Conservation (phyloP, 2,329 filamentous ascomycete species). For the Sporothrix luriei region DNA sequence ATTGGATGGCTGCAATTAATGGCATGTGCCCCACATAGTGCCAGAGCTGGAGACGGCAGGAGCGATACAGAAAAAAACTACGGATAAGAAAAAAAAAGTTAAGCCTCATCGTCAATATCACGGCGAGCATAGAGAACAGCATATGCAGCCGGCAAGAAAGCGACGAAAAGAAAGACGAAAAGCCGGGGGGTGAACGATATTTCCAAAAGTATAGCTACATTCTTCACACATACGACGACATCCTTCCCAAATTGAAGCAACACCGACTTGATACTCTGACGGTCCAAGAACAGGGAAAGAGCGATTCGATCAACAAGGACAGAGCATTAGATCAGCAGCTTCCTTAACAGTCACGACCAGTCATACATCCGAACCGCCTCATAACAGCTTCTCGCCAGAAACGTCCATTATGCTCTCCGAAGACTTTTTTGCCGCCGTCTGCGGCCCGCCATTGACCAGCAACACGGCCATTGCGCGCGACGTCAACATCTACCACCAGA, state of each 20-base stretch:
- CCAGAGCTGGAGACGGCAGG: constrained; percentile 12
- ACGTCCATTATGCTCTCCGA: constrained; percentile 58
- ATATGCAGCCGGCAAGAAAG: not conserved
- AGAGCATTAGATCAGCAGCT: not conserved
- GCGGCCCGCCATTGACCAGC: constrained; percentile 60
- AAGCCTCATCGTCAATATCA: not conserved
- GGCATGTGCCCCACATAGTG: constrained; percentile 23
- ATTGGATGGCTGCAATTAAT: constrained; percentile 20
- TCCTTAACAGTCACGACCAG: not conserved
- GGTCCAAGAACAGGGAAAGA: constrained; percentile 6
- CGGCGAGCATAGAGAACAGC: too few species aligned
- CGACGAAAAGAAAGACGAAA: not conserved
- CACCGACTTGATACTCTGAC: not conserved
- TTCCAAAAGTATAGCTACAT: not conserved
- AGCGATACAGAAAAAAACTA: constrained; percentile 22
- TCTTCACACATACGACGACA: not conserved
- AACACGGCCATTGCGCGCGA: constrained; percentile 65
- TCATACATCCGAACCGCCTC: not conserved
- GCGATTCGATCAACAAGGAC: not conserved
- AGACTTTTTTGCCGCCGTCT: constrained; percentile 61
- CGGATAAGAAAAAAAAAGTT: constrained; percentile 38
- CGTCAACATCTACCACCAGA: constrained; percentile 83
- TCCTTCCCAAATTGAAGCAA: constrained; percentile 4
- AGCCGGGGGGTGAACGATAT: not conserved
- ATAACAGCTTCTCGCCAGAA: not conserved